Evolutionary conservation across 495 filamentous ascomycete genomes (phyloP).

Genomic region (Emericellopsis terricola): DNA sequence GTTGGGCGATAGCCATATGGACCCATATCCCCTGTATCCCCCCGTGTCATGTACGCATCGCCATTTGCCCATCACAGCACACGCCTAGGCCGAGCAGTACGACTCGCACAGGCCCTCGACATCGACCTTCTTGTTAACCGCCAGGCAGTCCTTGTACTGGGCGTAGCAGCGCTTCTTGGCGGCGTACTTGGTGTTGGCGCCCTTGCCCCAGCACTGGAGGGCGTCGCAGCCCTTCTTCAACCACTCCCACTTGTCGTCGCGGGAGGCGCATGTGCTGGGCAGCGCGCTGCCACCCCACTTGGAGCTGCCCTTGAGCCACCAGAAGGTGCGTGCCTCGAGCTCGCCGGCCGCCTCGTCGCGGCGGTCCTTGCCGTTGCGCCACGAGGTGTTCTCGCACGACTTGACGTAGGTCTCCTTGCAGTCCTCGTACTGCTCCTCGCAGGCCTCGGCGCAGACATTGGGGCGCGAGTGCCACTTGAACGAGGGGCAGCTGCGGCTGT

Average conservation of each 20-base stretch:
- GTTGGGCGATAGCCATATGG: too few species aligned
- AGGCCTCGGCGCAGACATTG: slow-evolving; percentile 26
- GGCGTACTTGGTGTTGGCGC: slow-evolving; percentile 8
- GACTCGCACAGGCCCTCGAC: slow-evolving; percentile 5
- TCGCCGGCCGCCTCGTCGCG: background rate
- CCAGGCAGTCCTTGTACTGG: slow-evolving; percentile 23
- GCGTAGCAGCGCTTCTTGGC: slow-evolving; percentile 19
- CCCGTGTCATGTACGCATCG: too few species aligned
- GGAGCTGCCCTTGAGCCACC: background rate
- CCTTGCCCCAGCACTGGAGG: slow-evolving; percentile 1
- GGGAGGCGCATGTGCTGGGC: slow-evolving; percentile 1
- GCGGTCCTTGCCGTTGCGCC: slow-evolving; percentile 3
- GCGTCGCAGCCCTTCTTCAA: slow-evolving; percentile 4
- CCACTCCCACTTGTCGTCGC: slow-evolving; percentile 2
- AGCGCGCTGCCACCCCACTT: slow-evolving; percentile 4
- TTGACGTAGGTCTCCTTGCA: slow-evolving; percentile 25
- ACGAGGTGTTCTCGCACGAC: slow-evolving; percentile 16
- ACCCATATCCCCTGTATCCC: too few species aligned
- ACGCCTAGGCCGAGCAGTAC: background rate
- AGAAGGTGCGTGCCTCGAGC: background rate
- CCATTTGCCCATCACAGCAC: too few species aligned
- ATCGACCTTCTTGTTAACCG: slow-evolving; percentile 10
- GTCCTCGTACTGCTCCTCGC: slow-evolving; percentile 27
- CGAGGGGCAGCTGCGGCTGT: slow-evolving; percentile 16
- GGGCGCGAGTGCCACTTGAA: slow-evolving; percentile 12